Base-by-base conservation (phyloP, 2,329 filamentous ascomycete genomes). In the Harringtonia aguacate region DNA sequence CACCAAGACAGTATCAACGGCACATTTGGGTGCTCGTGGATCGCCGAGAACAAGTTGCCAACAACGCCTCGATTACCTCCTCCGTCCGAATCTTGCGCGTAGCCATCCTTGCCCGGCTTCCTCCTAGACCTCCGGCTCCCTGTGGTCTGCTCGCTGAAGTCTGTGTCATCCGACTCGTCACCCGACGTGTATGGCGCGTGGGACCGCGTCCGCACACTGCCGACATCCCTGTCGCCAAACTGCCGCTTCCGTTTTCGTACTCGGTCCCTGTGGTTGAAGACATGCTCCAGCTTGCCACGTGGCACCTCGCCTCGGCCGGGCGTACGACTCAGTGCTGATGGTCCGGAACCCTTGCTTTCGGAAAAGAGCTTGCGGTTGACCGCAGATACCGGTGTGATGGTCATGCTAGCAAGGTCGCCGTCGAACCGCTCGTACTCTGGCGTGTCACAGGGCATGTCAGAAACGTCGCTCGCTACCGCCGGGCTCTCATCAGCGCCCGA, bases 231-330 rank as follows among this genome's bases (percentile, higher is more conserved):
- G 51, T 77, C 71, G 28, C 64, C 61, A 15, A 69, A 67, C 47
- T 69, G 66, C 13, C 73, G 66, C 61, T 68, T 77, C 48, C 70
- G 67, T 61, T 73, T 79, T 54, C 70, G 69, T 52, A 72, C 66
- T 49, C 66, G 66, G 48, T 72, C 72, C 52, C 46, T 56, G 56
- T 47, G 60, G 53, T 59, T 51, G 52, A 65, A 56, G 50, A 56
- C 53, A 15, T 20, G 27, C 51, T 54, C 57, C 53, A 61, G 49
- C 55, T 67, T 68, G 4, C 68, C 61, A 31, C 73, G 67, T 3
- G 69, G 62, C 41, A 86, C 75, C 52, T 85, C 81, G 36, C 81
- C 83, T 51, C 76, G 73, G 1, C 83, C 83, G 0, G 83, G 58
- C 10, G 61, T 63, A 62, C 52, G 67, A 54, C 53, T 69, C 47